Evolutionary conservation across 495 filamentous ascomycete genomes (phyloP).

Genomic region (Haplographium delicatum): DNA sequence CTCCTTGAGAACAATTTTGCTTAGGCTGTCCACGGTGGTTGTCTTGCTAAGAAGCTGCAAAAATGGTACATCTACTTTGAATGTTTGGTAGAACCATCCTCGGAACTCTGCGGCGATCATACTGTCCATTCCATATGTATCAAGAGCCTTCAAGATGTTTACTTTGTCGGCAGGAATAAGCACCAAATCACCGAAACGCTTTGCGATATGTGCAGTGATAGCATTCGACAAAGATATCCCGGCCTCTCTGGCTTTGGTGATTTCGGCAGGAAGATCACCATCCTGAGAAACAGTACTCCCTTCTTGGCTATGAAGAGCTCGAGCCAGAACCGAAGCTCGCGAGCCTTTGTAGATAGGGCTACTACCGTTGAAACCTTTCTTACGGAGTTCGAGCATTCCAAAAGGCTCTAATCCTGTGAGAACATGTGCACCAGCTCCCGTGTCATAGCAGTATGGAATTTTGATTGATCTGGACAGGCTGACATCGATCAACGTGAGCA

Average conservation of each 20-base stretch:
- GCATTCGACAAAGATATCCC: constrained; percentile 8
- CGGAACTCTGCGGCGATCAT: constrained; percentile 41
- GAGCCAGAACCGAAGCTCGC: neutral
- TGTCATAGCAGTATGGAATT: no score
- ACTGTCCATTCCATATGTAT: constrained; percentile 35
- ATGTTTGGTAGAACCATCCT: constrained; percentile 28
- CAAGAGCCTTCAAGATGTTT: constrained; percentile 22
- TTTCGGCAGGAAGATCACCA: neutral
- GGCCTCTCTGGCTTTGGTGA: neutral
- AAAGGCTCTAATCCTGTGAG: neutral
- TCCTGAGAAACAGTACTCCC: neutral
- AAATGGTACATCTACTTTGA: constrained; percentile 32
- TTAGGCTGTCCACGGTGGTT: no score
- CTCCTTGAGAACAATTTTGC: no score
- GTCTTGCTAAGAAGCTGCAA: no score
- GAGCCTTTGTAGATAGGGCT: neutral
- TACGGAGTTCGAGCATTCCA: neutral
- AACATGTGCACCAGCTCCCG: neutral
- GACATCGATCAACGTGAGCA: neutral
- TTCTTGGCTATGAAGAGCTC: neutral
- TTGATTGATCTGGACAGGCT: neutral
- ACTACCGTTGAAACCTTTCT: neutral
- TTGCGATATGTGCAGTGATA: constrained; percentile 14
- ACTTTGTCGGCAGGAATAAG: constrained; percentile 31
- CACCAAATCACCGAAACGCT: constrained; percentile 29